These are phyloP conservation scores for Nigrospora osmanthi DNA, from an alignment of 2,329 filamentous ascomycete species.

Conservation along the genomic window DNA sequence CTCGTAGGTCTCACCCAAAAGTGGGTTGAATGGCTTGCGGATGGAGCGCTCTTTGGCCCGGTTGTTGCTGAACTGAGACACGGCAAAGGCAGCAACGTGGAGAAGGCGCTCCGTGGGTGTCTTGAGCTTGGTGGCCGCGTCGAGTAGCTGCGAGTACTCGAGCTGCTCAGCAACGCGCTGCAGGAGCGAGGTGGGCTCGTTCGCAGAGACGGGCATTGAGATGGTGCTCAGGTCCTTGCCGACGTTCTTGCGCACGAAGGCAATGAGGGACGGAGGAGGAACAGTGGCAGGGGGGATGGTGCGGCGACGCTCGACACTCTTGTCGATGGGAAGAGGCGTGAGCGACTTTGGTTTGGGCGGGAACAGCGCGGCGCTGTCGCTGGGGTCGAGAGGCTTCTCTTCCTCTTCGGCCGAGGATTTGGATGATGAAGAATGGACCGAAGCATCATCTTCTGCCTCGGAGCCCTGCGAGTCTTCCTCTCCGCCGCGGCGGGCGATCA, in stretches of 20 bases:
- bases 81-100: conserved; percentile 82
- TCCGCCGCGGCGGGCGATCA: conserved; percentile 61
- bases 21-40: conserved; percentile 94
- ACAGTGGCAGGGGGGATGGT: conserved; percentile 69
- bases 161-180: conserved; percentile 86
- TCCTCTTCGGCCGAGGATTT: conserved; percentile 52
- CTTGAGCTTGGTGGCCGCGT: conserved; percentile 59
- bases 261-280: conserved; percentile 81
- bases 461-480: conserved; percentile 56
- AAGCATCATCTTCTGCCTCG: conserved; percentile 44
- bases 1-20: conserved; percentile 93
- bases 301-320: conserved; percentile 56
- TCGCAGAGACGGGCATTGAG: conserved; percentile 94
- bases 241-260: conserved; percentile 93
- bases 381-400: conserved; percentile 42
- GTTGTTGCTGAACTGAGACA: conserved; percentile 75
- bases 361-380: conserved; percentile 63
- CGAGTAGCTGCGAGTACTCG: conserved; percentile 81
- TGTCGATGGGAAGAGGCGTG: conserved; percentile 65
- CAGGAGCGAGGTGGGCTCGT: conserved; percentile 82
- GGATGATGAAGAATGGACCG: conserved; percentile 47
- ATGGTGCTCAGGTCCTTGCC: conserved; percentile 96
- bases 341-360: conserved; percentile 71
- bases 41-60: conserved; percentile 86
- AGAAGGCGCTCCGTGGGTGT: conserved; percentile 63